phyloP scores from a whole-genome alignment of 352 stramenopile genomes.

The Vaucheria bursata region DNA sequence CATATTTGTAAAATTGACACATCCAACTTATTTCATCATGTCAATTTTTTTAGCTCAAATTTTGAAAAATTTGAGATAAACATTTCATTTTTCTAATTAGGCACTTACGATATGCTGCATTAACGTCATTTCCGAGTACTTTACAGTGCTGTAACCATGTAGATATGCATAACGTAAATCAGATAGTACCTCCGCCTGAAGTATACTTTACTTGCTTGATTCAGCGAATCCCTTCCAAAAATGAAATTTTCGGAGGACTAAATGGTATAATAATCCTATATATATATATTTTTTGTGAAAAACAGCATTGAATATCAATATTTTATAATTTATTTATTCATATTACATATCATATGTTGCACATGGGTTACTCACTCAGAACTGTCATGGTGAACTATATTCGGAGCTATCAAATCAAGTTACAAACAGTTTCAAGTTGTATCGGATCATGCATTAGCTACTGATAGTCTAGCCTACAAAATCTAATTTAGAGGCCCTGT shows the following conservation, averaged over 20 bases:
- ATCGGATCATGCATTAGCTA: no score
- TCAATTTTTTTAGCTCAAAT: no score
- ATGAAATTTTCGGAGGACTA: constrained; percentile 2
- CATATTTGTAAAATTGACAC: no score
- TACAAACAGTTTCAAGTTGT: no score
- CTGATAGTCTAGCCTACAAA: no score
- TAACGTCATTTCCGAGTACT: background rate
- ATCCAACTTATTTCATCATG: no score
- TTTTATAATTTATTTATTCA: background rate
- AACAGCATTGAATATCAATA: background rate
- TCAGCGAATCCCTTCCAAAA: constrained; percentile 6
- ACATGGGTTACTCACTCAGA: background rate
- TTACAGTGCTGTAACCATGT: constrained; percentile 1
- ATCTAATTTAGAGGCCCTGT: no score
- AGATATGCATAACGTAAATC: background rate
- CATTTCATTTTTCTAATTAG: no score
- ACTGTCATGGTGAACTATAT: no score
- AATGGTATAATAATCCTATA: background rate
- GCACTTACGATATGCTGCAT: background rate
- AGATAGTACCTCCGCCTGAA: constrained; percentile 24
- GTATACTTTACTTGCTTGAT: constrained; percentile 35
- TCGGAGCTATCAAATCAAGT: no score
- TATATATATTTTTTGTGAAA: background rate
- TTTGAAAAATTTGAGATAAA: no score
- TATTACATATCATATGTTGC: background rate